Base-by-base conservation (phyloP, 768 basidiomycete species). In the Russula dissimulans region DNA sequence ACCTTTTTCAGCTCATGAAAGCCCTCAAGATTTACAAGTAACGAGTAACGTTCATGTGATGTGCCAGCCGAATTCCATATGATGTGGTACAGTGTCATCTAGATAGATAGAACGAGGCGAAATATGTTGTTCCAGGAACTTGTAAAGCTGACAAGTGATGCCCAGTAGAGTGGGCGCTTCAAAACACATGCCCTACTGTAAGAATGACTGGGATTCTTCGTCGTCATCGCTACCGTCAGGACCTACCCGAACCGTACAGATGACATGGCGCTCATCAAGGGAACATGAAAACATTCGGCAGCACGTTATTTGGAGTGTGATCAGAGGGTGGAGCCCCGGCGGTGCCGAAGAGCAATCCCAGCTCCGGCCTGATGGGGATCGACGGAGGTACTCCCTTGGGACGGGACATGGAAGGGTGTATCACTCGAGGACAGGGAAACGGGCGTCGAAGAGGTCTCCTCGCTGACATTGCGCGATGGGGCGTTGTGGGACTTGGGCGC, bases 1-100 rank as follows among this genome's bases (percentile, higher is more conserved):
- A 89, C 73, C 75, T 89, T 55, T 79, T 78, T 48, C 66, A 80
- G 50, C 71, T 90, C 65, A 81, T 89, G 81, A 79, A 75, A 62
- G 73, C 72, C 18, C 67, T 88, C 64, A 71, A 73, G 50, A 73
- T 81, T 38, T 79, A 82, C 68, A 72, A 70, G 61, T 77, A 73
- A 50, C 10, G 48, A 69, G 63, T 77, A 73, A 49, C 18, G 46
- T 31, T 49, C n/a, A 59, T 45, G 43, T 53, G 45, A 10, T 45
- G 36, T 41, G 22, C 36, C 18, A 48, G 32, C 5, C n/a, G 34
- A 39, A 34, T 41, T 31, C 45, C 48, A 44, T 43, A 53, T 45
- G 32, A 64, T 54, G 26, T 54, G 54, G 59, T 18, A 54, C 39
- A 41, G 12, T 12, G 39, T 41, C 10, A 41, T 41, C 10, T 12